Base-by-base conservation (phyloP, 2,329 filamentous ascomycete species). In the Ophiostoma ips region DNA sequence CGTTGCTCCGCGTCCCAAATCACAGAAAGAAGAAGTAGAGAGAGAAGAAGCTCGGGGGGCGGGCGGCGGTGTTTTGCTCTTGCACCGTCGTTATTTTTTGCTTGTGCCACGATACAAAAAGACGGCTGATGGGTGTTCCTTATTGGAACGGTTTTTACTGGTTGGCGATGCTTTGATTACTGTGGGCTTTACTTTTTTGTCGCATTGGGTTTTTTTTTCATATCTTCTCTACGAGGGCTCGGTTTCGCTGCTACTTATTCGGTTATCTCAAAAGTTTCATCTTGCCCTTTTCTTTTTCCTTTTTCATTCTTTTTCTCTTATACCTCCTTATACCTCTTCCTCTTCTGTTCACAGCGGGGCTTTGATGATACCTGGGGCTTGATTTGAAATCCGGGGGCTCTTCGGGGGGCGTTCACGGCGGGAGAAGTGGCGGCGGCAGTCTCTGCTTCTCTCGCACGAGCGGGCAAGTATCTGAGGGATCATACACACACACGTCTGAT, bases 391-490 rank as follows among this genome's bases (percentile, higher is more conserved):
- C 40, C 10, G 24, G 40, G 40, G 40, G 40, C 24, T n/a, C 13
- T n/a, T 16, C n/a, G 40, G n/a, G 40, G n/a, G 40, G 24, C 45
- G 33, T 28, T 28, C n/a, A n/a, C n/a, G 37, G 13, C 19, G 38
- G 38, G 13, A 41, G 38, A 16, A 6, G 19, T 16, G 40, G 4
- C 24, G 11, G 28, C 30, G 40, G n/a, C 40, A 16, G 40, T 24
- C 16, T 43, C 40, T 43, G 40, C 15, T 24, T 45, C 50, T 35
- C 31, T 4, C 28, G 45, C 50, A 40, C 49, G 46, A 46, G 50
- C 50, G 49, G 34, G 50, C 50, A 52, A 49, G 41, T 46, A 52
- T 43, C n/a, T 49, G 33, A 30, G 50, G 50, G 50, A 49, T 51
- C 47, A 45, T n/a, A n/a, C n/a, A n/a, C n/a, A 38, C 46, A 49